These are phyloP conservation scores for Saturnispora diversa DNA, from an alignment of 805 yeast genomes.

Conservation along the genomic window DNA sequence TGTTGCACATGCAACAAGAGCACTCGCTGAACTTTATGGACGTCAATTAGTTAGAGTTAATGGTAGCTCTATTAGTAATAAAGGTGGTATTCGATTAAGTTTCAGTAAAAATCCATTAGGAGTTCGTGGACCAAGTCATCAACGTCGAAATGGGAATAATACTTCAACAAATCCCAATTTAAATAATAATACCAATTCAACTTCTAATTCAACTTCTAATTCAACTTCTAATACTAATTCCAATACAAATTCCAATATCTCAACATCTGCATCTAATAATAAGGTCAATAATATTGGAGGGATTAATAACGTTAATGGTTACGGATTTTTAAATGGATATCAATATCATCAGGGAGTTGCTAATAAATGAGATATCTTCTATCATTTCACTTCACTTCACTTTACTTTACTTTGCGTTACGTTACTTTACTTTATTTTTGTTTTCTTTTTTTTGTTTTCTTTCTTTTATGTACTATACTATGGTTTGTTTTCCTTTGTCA, in stretches of 20 bases:
- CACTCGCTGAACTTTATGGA: slow-evolving; percentile 90
- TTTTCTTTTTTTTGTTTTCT: slow-evolving; percentile 3
- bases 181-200: slow-evolving; percentile 1
- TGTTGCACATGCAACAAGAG: slow-evolving; percentile 86
- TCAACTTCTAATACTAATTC: background rate
- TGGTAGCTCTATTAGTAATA: slow-evolving; percentile 34
- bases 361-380: background rate
- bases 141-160: slow-evolving; percentile 23
- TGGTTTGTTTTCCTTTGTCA: too few species aligned
- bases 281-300: background rate
- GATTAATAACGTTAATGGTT: slow-evolving; percentile 1
- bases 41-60: slow-evolving; percentile 78
- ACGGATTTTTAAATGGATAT: slow-evolving; percentile 6
- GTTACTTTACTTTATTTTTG: background rate
- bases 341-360: slow-evolving; percentile 8
- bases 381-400: background rate
- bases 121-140: slow-evolving; percentile 60
- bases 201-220: background rate
- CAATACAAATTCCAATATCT: background rate
- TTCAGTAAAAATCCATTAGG: slow-evolving; percentile 96
- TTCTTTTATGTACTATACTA: slow-evolving; percentile 2
- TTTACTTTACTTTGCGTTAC: background rate
- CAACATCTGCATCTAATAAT: slow-evolving; percentile 5
- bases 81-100: slow-evolving; percentile 91
- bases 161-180: slow-evolving; percentile 1